Evolutionary conservation across 352 stramenopile species (phyloP).

Genomic region (Globisporangium megalacanthum): DNA sequence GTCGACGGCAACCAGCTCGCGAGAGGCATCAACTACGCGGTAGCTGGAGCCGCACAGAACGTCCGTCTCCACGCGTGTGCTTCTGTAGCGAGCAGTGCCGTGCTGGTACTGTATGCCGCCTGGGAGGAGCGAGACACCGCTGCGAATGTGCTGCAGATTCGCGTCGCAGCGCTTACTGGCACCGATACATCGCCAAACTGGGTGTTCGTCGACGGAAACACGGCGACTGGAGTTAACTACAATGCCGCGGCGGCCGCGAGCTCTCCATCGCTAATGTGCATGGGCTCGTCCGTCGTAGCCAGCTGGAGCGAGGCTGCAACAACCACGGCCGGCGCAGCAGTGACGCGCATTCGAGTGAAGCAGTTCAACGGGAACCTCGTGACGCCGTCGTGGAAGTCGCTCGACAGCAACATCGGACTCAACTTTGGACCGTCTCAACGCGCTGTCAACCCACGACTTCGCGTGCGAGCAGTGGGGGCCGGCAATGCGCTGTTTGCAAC

Average conservation of each 20-base stretch:
- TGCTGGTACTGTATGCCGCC: slow-evolving; percentile 30
- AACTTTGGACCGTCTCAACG: slow-evolving; percentile 39
- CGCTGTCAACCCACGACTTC: slow-evolving; percentile 39
- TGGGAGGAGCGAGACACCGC: slow-evolving; percentile 46
- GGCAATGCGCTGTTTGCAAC: slow-evolving; percentile 25
- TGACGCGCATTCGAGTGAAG: slow-evolving; percentile 24
- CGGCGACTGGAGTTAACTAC: slow-evolving; percentile 33
- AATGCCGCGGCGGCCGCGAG: slow-evolving; percentile 21
- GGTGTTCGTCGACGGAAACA: slow-evolving; percentile 49
- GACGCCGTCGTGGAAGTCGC: slow-evolving; percentile 26
- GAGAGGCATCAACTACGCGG: slow-evolving; percentile 38
- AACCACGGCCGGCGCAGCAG: slow-evolving; percentile 5
- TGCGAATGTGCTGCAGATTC: slow-evolving; percentile 32
- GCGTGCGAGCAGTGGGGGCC: slow-evolving; percentile 7
- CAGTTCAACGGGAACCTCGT: slow-evolving; percentile 36
- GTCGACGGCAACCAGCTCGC: slow-evolving; percentile 41
- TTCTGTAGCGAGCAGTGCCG: slow-evolving; percentile 9
- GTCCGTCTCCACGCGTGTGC: slow-evolving; percentile 36
- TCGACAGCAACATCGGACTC: slow-evolving; percentile 29
- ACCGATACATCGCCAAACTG: slow-evolving; percentile 33
- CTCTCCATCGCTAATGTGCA: slow-evolving; percentile 34
- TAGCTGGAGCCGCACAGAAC: slow-evolving; percentile 24
- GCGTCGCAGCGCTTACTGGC: slow-evolving; percentile 39
- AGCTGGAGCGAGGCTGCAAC: slow-evolving; percentile 40
- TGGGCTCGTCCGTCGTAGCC: slow-evolving; percentile 29